Base-by-base conservation (phyloP, 352 stramenopile species). In the Pythium aphanidermatum region DNA sequence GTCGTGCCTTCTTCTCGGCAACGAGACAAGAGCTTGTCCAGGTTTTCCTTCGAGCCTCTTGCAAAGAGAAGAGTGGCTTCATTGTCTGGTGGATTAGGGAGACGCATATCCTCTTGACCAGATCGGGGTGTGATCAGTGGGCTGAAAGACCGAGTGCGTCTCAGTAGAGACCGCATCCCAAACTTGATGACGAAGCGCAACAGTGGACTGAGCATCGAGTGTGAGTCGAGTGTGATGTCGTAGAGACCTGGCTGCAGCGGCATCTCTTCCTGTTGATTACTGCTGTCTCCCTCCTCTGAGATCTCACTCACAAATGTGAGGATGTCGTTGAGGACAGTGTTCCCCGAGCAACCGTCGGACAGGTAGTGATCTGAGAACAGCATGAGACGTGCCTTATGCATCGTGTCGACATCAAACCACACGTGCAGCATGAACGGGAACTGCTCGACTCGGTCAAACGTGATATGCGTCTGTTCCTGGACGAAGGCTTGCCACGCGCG, bases 311-410 rank as follows among this genome's bases (percentile, higher is more conserved):
- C 57, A 2, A 63, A 58, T 9, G 56, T 54, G 3, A 77, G 20
- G 13, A 77, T 37, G 42, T 65, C 51, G 54, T 81, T 58, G 11
- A 81, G 34, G 4, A 72, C 33, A 2, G 52, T 46, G 29, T 54
- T 63, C 4, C 66, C 64, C 2, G 70, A 75, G 23, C 38, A 62
- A 14, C 60, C 66, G 35, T 81, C 70, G 3, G 60, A 66, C 41
- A 66, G 58, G 44, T 63, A 74, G 38, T 81, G 63, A 32, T 81
- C 70, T 20, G 60, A 68, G 54, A 75, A 69, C 21, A 81, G 50
- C 34, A 75, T 54, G 11, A 81, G 25, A 0, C 66, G 57, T 2
- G 51, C 63, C 5, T 55, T 50, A 29, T 55, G 23, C 16, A 26
- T 34, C 9, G 27, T 16, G 3, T 9, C 7, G 35, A n/a, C n/a